Conservation (phyloP, 768 basidiomycete genomes). For the Lyophyllum semitale region DNA sequence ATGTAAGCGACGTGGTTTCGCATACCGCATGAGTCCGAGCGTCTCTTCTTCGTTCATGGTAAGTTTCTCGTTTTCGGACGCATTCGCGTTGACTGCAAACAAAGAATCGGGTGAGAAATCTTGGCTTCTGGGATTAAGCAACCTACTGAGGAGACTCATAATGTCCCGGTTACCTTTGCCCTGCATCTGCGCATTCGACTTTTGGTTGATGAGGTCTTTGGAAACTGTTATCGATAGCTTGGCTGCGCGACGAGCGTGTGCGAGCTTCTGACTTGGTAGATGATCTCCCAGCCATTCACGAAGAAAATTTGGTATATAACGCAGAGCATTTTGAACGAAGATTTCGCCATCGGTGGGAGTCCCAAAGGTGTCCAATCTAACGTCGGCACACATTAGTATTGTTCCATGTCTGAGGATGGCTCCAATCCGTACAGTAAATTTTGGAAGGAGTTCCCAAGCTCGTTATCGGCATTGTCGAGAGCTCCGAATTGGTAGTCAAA, state of each 20-base stretch:
- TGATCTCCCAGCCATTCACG: slow-evolving; percentile 37
- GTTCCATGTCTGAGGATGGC: slow-evolving; percentile 38
- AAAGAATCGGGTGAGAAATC: not conserved
- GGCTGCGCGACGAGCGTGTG: slow-evolving; percentile 31
- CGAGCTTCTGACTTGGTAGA: slow-evolving; percentile 29
- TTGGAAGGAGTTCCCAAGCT: too few relatives aligned
- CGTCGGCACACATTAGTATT: slow-evolving; percentile 33
- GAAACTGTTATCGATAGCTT: slow-evolving; percentile 33
- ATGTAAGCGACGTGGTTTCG: too few relatives aligned
- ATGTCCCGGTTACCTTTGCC: too few relatives aligned
- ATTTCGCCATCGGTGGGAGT: slow-evolving; percentile 27
- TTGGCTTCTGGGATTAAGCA: not conserved
- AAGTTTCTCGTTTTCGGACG: too few relatives aligned
- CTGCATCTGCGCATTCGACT: slow-evolving; percentile 44
- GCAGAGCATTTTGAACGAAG: slow-evolving; percentile 30
- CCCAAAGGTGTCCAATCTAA: slow-evolving; percentile 32
- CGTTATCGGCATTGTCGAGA: too few relatives aligned
- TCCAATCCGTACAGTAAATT: too few relatives aligned
- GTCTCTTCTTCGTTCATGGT: too few relatives aligned
- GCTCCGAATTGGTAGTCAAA: too few relatives aligned
- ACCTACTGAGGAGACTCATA: too few relatives aligned
- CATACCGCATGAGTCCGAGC: too few relatives aligned
- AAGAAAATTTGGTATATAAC: slow-evolving; percentile 29
- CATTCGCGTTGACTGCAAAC: too few relatives aligned
- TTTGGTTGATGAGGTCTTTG: slow-evolving; percentile 36